Evolutionary conservation across 257 asterid species (phyloP), one percentile per base, ranked within the genome.

Genomic region (Apocynum venetum): DNA sequence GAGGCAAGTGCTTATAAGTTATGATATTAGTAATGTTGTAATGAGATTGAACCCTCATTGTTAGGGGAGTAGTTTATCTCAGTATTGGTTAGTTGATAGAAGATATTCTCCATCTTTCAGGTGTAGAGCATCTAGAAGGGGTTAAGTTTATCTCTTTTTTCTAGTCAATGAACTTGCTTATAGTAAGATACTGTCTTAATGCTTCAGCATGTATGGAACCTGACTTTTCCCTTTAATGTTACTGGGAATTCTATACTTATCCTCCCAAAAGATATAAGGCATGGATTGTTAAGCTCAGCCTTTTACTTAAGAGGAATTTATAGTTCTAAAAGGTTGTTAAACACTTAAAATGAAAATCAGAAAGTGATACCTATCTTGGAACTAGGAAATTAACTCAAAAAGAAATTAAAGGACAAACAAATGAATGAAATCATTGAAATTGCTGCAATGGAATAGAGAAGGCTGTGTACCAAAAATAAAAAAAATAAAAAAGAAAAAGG

Each of bases 1-100:
- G 98, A 92, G 96, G 97, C 86, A 89, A 90, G 92, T 86, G 73
- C 73, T 77, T 77, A 1, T 64, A 51, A 77, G n/a, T 38, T 52
- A 72, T 52, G 71, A 19, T 77, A 77, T 65, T 80, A 80, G 74
- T 70, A 80, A 84, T 68, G 53, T 77, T 71, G 35, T 78, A 56
- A 63, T 75, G 76, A 43, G 53, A 71, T 43, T 74, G 52, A 10
- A 25, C 73, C 74, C 11, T 68, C 63, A 14, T 81, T 61, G 7
- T 76, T 72, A 47, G 57, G 52, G 76, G 76, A 66, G 72, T 56
- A 38, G 71, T 43, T 41, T 57, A 71, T 60, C 48, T 41, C 14
- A 63, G 19, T 66, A 66, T 6, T 60, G 36, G 40, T 60, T 35
- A n/a, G 46, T 63, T 65, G 56, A 63, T 75, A 7, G 12, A 44